Evolutionary conservation across 225 moss, liverwort and hornwort species (phyloP).

Genomic region (Pseudoscleropodium purum): DNA sequence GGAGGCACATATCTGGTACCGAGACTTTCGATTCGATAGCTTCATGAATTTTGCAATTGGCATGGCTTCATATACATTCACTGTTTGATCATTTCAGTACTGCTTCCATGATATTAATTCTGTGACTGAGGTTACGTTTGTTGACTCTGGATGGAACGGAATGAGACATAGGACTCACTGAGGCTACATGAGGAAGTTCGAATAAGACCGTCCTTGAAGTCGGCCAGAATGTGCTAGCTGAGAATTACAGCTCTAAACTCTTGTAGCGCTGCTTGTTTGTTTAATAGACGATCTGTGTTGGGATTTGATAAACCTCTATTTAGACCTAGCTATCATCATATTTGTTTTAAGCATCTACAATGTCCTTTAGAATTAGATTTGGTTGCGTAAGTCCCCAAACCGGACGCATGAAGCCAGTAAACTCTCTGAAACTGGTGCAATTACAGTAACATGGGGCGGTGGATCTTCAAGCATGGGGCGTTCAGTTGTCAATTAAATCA

Average conservation of each 20-base stretch:
- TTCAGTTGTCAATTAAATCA: background rate
- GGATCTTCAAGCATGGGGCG: background rate
- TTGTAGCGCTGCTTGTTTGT: background rate
- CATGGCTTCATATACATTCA: background rate
- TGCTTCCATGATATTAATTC: background rate
- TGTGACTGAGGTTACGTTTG: background rate
- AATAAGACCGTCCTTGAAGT: too few species aligned
- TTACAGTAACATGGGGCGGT: background rate
- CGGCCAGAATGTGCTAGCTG: background rate
- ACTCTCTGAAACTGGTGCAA: background rate
- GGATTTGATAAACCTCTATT: background rate
- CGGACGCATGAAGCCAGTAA: background rate
- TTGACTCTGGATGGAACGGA: background rate
- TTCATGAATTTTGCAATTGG: background rate
- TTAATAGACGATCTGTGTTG: background rate
- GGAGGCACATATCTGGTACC: constrained; percentile 59
- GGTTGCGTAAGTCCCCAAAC: background rate
- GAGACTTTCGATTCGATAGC: background rate
- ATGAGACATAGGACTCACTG: background rate
- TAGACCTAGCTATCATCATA: background rate
- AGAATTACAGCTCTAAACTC: background rate
- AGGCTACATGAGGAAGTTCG: background rate
- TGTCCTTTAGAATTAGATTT: background rate
- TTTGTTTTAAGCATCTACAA: background rate
- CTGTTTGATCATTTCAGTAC: background rate